A percentile compares a stretch with the other conserved stretches of the same genome.
phyloP scores from a whole-genome alignment of 345 rosid genomes.

The Populus pruinosa region DNA sequence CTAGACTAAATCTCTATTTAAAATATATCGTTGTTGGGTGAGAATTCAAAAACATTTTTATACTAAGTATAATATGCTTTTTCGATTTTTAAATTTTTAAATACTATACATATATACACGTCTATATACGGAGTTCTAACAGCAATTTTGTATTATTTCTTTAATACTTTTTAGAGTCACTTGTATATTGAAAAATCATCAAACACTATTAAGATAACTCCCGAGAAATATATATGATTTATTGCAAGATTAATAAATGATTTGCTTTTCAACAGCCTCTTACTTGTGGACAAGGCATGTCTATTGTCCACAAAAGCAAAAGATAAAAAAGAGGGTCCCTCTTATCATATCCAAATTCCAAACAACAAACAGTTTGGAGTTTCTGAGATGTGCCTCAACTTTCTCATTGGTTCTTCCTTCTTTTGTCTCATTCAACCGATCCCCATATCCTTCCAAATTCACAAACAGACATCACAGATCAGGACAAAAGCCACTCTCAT shows the following conservation, averaged over 20 bases:
- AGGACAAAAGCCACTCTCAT: slow-evolving; percentile 22
- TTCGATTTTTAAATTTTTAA: too few relatives aligned
- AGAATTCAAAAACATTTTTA: too few relatives aligned
- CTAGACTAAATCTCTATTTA: too few relatives aligned
- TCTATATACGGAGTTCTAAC: too few relatives aligned
- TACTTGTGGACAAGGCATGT: slow-evolving; percentile 13
- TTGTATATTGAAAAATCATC: too few relatives aligned
- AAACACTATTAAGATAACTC: too few relatives aligned
- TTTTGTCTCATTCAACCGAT: slow-evolving; percentile 15
- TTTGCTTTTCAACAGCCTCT: neutral
- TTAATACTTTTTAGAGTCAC: too few relatives aligned
- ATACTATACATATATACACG: too few relatives aligned
- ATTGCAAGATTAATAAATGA: neutral
- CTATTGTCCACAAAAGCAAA: slow-evolving; percentile 8
- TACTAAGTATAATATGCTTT: too few relatives aligned
- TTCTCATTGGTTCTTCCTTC: slow-evolving; percentile 26
- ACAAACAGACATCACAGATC: slow-evolving; percentile 21
- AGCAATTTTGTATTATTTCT: too few relatives aligned
- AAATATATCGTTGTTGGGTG: too few relatives aligned
- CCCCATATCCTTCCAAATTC: slow-evolving; percentile 27
- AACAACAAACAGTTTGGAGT: slow-evolving; percentile 10
- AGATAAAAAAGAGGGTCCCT: neutral
- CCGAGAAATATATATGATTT: neutral
- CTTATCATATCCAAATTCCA: slow-evolving; percentile 1
- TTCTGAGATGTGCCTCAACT: slow-evolving; percentile 26